These are phyloP conservation scores for Corylus heterophylla DNA, from an alignment of 306 rosid genomes.

Conservation along the genomic window DNA sequence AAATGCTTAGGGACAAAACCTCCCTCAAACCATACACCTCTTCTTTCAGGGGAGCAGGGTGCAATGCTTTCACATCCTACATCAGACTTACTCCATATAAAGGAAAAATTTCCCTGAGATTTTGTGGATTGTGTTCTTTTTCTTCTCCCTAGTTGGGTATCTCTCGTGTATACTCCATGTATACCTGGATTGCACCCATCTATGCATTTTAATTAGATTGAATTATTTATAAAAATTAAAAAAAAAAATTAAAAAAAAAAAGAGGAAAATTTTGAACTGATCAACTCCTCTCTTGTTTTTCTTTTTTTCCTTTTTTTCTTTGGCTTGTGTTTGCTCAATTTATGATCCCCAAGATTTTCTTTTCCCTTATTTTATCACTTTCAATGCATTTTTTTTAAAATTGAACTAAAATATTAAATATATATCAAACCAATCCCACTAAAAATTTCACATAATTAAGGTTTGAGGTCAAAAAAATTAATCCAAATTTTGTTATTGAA, in stretches of 20 bases:
- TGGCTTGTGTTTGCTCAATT: neutral
- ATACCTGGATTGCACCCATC: no score
- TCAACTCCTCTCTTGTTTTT: neutral
- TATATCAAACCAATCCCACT: neutral
- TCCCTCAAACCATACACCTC: neutral
- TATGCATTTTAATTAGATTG: no score
- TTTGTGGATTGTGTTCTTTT: no score
- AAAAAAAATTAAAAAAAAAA: no score
- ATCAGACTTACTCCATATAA: neutral
- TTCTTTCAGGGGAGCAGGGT: neutral
- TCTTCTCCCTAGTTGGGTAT: no score
- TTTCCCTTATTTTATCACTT: neutral
- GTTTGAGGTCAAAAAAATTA: no score
- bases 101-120: no score
- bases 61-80: neutral
- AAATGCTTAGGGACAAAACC: neutral
- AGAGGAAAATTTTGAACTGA: neutral
- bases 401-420: neutral
- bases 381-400: neutral
- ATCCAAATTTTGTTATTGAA: neutral
- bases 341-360: neutral
- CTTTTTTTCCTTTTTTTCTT: fast-evolving
- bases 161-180: no score
- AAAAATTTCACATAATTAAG: no score
- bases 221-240: no score